A percentile compares a stretch with the other conserved stretches of the same genome.
Conservation (phyloP, 2,329 filamentous ascomycete genomes). For the Fusarium marasasianum region DNA sequence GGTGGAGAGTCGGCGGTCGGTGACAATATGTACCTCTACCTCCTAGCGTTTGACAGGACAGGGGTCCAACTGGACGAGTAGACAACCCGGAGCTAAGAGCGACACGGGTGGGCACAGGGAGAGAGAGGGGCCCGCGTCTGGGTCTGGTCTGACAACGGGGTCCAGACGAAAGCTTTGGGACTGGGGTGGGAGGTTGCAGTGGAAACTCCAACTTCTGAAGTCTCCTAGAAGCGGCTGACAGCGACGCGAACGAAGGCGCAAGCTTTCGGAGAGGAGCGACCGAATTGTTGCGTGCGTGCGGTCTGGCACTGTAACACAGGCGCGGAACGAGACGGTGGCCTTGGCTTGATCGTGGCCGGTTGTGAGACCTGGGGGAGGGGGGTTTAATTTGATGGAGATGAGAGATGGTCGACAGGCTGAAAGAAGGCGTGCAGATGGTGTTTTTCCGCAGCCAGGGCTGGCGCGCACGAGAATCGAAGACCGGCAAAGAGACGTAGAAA, state of each 20-base stretch:
- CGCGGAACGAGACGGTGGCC: constrained; percentile 1
- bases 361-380: constrained; percentile 23
- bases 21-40: constrained; percentile 39
- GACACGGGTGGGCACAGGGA: constrained; percentile 32
- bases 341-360: neutral
- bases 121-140: constrained; percentile 2
- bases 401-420: constrained; percentile 9
- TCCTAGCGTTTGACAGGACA: constrained; percentile 42
- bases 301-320: neutral
- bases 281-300: neutral
- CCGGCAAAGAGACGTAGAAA: neutral
- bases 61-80: constrained; percentile 30
- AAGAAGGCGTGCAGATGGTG: neutral
- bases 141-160: constrained; percentile 32
- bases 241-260: neutral
- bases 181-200: constrained; percentile 13
- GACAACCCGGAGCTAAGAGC: constrained; percentile 28
- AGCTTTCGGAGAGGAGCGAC: neutral
- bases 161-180: constrained; percentile 8
- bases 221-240: neutral
- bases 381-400: constrained; percentile 12
- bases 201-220: constrained; percentile 15
- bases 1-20: constrained; percentile 44
- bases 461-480: neutral
- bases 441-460: neutral